phyloP scores from a whole-genome alignment of 768 basidiomycete species.

The Psilocybe subaeruginosa region DNA sequence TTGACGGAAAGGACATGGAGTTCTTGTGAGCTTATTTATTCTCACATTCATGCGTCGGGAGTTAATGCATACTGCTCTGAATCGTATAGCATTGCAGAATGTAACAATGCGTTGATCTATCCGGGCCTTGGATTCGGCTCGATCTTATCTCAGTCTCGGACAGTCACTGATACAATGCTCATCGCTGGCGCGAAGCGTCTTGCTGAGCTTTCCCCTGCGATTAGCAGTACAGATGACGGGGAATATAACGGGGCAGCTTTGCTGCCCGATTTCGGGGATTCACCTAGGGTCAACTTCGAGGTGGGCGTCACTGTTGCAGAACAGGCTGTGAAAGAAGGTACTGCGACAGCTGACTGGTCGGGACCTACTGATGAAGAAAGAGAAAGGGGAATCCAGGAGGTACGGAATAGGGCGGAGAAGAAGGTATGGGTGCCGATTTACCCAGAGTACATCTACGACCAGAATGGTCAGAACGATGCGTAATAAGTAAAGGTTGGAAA shows the following conservation, averaged over 20 bases:
- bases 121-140: slow-evolving; percentile 86
- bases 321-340: slow-evolving; percentile 75
- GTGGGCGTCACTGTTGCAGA: slow-evolving; percentile 83
- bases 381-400: slow-evolving; percentile 44
- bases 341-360: slow-evolving; percentile 58
- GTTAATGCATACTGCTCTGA: background rate
- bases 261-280: slow-evolving; percentile 76
- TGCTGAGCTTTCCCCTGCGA: slow-evolving; percentile 72
- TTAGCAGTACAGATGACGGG: slow-evolving; percentile 15
- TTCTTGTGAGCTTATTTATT: slow-evolving; percentile 46
- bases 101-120: slow-evolving; percentile 83
- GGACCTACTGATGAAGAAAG: slow-evolving; percentile 7
- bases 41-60: background rate
- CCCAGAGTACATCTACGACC: slow-evolving; percentile 63
- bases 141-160: slow-evolving; percentile 64
- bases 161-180: slow-evolving; percentile 86
- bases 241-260: slow-evolving; percentile 69
- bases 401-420: slow-evolving; percentile 50
- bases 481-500: background rate
- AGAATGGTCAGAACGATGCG: slow-evolving; percentile 38
- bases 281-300: slow-evolving; percentile 75
- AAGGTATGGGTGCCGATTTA: slow-evolving; percentile 71
- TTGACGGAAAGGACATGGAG: slow-evolving; percentile 60
- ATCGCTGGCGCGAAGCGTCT: slow-evolving; percentile 78
- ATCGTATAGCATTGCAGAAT: slow-evolving; percentile 63